These are phyloP conservation scores for Backusella westeae DNA, from an alignment of 192 early-diverging fungal genomes.

Conservation along the genomic window DNA sequence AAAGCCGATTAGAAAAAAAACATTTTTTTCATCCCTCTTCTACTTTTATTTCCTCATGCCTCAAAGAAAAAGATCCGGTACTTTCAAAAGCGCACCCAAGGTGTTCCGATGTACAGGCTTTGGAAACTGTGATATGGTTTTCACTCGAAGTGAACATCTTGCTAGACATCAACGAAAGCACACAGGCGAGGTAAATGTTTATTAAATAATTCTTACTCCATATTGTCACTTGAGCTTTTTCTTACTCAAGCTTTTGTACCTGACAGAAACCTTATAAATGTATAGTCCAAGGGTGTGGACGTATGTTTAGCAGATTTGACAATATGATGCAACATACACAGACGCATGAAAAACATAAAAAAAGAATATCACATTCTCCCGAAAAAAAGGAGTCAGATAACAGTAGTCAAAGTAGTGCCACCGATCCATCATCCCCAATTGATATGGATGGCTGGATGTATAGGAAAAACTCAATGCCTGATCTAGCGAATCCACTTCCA, in stretches of 20 bases:
- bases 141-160: conserved; percentile 47
- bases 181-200: conserved; percentile 28
- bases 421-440: background rate
- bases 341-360: conserved; percentile 39
- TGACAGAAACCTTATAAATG: conserved; percentile 64
- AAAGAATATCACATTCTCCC: background rate
- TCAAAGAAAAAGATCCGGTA: conserved; percentile 1
- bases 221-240: background rate
- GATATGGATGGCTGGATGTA: background rate
- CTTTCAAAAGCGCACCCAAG: conserved; percentile 16
- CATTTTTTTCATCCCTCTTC: background rate
- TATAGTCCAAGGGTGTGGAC: conserved; percentile 51
- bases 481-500: background rate
- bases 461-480: background rate
- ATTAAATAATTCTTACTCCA: background rate
- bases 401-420: background rate
- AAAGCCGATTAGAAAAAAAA: conserved; percentile 7
- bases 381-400: background rate
- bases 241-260: conserved; percentile 14
- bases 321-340: conserved; percentile 74
- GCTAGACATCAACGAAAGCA: conserved; percentile 43
- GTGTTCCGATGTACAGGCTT: conserved; percentile 48
- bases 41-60: conserved; percentile 2
- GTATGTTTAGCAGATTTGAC: conserved; percentile 67
- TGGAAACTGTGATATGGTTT: conserved; percentile 49